These are phyloP conservation scores for Hydrangea macrophylla DNA, from an alignment of 148 eudicot species.

Conservation along the genomic window DNA sequence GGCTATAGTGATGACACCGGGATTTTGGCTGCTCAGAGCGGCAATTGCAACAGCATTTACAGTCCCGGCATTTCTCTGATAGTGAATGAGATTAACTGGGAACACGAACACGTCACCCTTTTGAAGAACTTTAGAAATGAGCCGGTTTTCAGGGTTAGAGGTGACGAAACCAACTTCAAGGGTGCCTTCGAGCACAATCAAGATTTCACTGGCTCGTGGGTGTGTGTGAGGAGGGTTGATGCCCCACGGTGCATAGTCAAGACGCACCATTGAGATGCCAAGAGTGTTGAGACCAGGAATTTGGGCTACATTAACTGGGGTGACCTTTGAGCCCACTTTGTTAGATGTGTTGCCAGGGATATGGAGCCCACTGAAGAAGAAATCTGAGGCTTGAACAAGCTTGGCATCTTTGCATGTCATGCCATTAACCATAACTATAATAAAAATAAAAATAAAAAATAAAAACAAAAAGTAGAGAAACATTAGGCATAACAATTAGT, in stretches of 20 bases:
- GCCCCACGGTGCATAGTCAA: slow-evolving; percentile 18
- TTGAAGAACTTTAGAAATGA: slow-evolving; percentile 5
- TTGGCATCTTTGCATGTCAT: slow-evolving; percentile 11
- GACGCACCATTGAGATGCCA: slow-evolving; percentile 10
- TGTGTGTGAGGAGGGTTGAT: slow-evolving; percentile 12
- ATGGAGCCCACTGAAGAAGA: slow-evolving; percentile 19
- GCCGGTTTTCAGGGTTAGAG: slow-evolving; percentile 13
- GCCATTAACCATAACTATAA: slow-evolving; percentile 12
- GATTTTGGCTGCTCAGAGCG: slow-evolving; percentile 19
- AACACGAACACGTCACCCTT: slow-evolving; percentile 25
- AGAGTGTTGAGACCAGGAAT: slow-evolving; percentile 21
- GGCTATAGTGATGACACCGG: slow-evolving; percentile 3
- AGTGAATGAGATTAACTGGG: slow-evolving; percentile 12
- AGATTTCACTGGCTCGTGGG: slow-evolving; percentile 15
- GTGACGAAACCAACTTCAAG: slow-evolving; percentile 13
- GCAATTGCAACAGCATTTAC: background rate
- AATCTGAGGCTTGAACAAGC: slow-evolving; percentile 4
- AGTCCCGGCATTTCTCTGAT: background rate
- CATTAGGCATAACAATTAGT: too few relatives aligned
- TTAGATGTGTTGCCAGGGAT: slow-evolving; percentile 16
- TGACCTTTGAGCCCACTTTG: slow-evolving; percentile 7
- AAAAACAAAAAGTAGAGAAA: too few relatives aligned
- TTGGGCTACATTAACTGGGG: background rate
- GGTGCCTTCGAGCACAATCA: slow-evolving; percentile 14
- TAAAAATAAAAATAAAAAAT: too few relatives aligned